A percentile compares a stretch with the other conserved stretches of the same genome.
Conservation (phyloP, 805 yeast genomes). For the Spathaspora gorwiae region DNA sequence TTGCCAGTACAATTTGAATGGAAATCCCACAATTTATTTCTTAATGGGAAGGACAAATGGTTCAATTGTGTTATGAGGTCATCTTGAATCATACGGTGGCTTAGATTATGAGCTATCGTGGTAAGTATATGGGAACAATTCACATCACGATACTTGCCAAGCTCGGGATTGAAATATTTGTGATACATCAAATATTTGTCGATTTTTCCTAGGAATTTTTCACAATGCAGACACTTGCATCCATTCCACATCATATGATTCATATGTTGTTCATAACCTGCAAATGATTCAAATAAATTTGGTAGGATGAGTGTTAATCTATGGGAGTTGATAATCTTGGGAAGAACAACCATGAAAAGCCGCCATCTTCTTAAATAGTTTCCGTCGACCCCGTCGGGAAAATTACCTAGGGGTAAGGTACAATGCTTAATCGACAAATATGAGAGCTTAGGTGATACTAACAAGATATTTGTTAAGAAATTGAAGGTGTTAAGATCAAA, state of each 20-base stretch:
- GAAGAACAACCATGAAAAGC: constrained; percentile 46
- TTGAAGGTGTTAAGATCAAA: constrained; percentile 46
- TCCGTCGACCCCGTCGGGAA: constrained; percentile 68
- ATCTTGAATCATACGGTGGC: constrained; percentile 23
- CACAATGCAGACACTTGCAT: constrained; percentile 60
- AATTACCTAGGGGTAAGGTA: constrained; percentile 53
- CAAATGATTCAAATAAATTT: constrained; percentile 51
- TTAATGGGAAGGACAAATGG: constrained; percentile 14
- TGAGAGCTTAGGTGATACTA: constrained; percentile 23
- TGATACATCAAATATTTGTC: constrained; percentile 65
- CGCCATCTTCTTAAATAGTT: constrained; percentile 58
- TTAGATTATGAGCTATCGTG: constrained; percentile 43
- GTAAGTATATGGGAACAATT: constrained; percentile 56
- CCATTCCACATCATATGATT: constrained; percentile 78
- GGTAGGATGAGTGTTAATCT: constrained; percentile 51
- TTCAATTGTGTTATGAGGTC: constrained; percentile 10
- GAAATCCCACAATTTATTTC: constrained; percentile 27
- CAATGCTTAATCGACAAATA: constrained; percentile 52
- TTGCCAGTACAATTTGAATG: constrained; percentile 14
- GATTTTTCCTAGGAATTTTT: constrained; percentile 42
- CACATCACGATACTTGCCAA: constrained; percentile 52
- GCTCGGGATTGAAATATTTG: constrained; percentile 47
- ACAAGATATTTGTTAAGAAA: constrained; percentile 14
- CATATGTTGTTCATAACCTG: constrained; percentile 67
- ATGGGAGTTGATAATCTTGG: constrained; percentile 24